Percentiles rank a stretch among this genome's conserved stretches.
Conservation (phyloP, 2,329 filamentous ascomycete species). For the Trichoderma lentiforme region DNA sequence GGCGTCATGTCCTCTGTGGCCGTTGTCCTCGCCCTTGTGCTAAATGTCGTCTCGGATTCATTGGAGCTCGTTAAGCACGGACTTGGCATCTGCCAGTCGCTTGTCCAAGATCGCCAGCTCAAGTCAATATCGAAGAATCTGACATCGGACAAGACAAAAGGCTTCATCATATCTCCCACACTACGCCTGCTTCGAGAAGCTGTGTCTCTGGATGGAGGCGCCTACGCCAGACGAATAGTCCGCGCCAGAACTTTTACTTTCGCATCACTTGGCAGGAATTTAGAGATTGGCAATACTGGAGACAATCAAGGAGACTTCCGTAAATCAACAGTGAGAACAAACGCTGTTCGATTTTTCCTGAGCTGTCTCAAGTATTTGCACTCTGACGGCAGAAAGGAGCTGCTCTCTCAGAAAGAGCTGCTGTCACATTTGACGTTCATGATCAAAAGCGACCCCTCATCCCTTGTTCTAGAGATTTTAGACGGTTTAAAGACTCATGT, state of each 20-base stretch:
- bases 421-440: constrained; percentile 78
- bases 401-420: constrained; percentile 76
- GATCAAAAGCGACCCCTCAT: constrained; percentile 72
- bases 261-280: constrained; percentile 74
- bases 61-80: constrained; percentile 74
- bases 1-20: constrained; percentile 75
- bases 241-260: constrained; percentile 74
- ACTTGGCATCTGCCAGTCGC: constrained; percentile 72
- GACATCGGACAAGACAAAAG: constrained; percentile 76
- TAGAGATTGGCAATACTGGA: constrained; percentile 64
- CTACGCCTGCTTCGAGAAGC: constrained; percentile 82
- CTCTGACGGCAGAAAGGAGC: constrained; percentile 72
- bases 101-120: constrained; percentile 76
- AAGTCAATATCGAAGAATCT: constrained; percentile 77
- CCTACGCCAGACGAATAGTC: constrained; percentile 73
- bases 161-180: constrained; percentile 84
- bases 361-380: constrained; percentile 76
- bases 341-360: constrained; percentile 77
- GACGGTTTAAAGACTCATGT: constrained; percentile 67
- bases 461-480: constrained; percentile 72
- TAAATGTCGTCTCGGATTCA: constrained; percentile 72
- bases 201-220: constrained; percentile 81
- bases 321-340: constrained; percentile 76
- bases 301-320: constrained; percentile 59
- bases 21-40: constrained; percentile 74